Evolutionary conservation across 257 asterid species (phyloP), one percentile per base, ranked within the genome.

Genomic region (Petunia axillaris): DNA sequence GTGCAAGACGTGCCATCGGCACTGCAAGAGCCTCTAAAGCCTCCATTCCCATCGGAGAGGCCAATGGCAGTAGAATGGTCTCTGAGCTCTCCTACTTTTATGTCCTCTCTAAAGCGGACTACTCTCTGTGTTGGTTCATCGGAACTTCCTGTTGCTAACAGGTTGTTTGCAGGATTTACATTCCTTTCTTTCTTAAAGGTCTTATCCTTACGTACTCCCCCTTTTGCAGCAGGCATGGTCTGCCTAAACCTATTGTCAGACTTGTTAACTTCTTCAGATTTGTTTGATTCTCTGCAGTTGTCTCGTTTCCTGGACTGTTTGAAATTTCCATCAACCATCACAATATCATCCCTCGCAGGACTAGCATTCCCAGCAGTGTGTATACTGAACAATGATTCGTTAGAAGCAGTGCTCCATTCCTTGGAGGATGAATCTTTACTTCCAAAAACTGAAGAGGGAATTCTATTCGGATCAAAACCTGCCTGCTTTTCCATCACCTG

Each of bases 331-430:
- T 70, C 74, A 10, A 14, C 73, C 81, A 13, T 77, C 41, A 40
- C 1, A 43, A 15, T 77, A 57, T 37, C 64, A 79, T 79, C 53
- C 43, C 53, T 79, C 8, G 79, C 52, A 44, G 75, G 63, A 48
- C 85, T 85, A 55, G 76, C 66, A 60, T 36, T 48, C 50, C 35
- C 62, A 71, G 43, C 10, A 48, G 44, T 71, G 60, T 75, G 85
- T 71, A 88, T 88, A 68, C 94, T 86, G 78, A 90, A 89, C 77
- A 87, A 63, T 14, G 90, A 86, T 35, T 86, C 90, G 6, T 84
- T 85, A 1, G 92, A 85, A 75, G 88, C 83, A 76, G 14, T 82
- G 77, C 88, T 85, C 90, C 91, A 87, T 16, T 81, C 92, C 59
- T 55, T 81, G 14, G 86, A 82, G 13, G 87, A 77, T 0, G 84